Evolutionary conservation across 2,329 filamentous ascomycete genomes (phyloP).

Genomic region (Penicillium brasilianum): DNA sequence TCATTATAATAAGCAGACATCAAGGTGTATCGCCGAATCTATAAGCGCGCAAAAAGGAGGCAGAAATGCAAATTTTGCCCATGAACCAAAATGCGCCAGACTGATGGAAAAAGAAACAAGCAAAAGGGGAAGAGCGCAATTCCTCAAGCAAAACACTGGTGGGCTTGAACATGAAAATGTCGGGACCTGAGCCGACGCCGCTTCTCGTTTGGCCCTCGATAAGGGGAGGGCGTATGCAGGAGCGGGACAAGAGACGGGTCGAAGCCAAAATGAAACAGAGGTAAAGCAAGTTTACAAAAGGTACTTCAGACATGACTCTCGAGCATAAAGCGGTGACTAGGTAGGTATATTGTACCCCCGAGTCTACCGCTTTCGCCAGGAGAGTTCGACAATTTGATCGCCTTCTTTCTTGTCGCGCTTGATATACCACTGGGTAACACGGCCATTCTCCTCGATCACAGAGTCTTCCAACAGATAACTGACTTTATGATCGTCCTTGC

Average conservation of each 20-base stretch:
- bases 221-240: conserved; percentile 14
- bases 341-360: background rate
- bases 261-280: background rate
- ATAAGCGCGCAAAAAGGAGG: conserved; percentile 22
- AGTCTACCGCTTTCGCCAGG: conserved; percentile 39
- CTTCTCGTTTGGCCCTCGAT: background rate
- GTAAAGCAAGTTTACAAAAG: background rate
- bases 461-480: conserved; percentile 57
- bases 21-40: conserved; percentile 30
- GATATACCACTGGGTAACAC: conserved; percentile 63
- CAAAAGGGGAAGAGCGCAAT: background rate
- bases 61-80: conserved; percentile 25
- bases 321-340: background rate
- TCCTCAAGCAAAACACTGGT: background rate
- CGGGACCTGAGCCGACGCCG: background rate
- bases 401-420: conserved; percentile 46
- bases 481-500: conserved; percentile 55
- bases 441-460: conserved; percentile 46
- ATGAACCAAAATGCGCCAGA: conserved; percentile 26
- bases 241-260: conserved; percentile 3
- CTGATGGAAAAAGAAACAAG: conserved; percentile 14
- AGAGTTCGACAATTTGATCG: conserved; percentile 49
- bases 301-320: background rate
- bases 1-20: conserved; percentile 22
- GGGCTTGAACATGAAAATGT: background rate